These are phyloP conservation scores for Candida neerlandica DNA, from an alignment of 1,139 yeast species.

Conservation along the genomic window DNA sequence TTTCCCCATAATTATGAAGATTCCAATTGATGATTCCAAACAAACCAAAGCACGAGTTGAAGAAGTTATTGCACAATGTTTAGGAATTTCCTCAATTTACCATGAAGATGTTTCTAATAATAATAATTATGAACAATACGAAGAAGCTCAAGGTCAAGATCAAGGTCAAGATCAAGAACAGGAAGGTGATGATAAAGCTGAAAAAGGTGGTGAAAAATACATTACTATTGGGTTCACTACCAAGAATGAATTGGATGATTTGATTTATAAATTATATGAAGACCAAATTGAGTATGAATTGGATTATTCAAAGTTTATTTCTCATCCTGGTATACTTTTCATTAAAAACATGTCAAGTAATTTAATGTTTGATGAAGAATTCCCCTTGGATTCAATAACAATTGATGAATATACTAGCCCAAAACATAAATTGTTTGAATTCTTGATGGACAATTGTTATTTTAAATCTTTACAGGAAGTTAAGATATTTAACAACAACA, in stretches of 20 bases:
- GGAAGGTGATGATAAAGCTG: background rate
- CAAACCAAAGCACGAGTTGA: constrained; percentile 4
- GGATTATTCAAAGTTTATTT: constrained; percentile 46
- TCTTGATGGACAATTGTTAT: constrained; percentile 27
- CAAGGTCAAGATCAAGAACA: background rate
- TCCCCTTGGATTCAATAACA: constrained; percentile 9
- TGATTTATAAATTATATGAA: constrained; percentile 14
- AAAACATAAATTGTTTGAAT: constrained; percentile 23
- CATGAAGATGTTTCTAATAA: constrained; percentile 1
- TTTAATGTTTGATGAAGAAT: constrained; percentile 14
- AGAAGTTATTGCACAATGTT: constrained; percentile 6
- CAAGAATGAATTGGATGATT: constrained; percentile 15
- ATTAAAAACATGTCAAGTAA: constrained; percentile 46
- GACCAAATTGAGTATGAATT: constrained; percentile 17
- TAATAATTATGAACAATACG: background rate
- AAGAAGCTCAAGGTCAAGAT: background rate
- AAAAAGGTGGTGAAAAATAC: constrained; percentile 6
- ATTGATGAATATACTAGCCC: constrained; percentile 4
- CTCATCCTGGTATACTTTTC: constrained; percentile 68
- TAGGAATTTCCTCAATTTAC: constrained; percentile 8
- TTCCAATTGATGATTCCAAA: constrained; percentile 2
- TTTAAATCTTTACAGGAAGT: constrained; percentile 32
- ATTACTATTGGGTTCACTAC: constrained; percentile 11
- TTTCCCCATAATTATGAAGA: constrained; percentile 16
- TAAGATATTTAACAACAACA: constrained; percentile 27